Base-by-base conservation (phyloP, 2,329 filamentous ascomycete genomes). In the Aspergillus intermedius region DNA sequence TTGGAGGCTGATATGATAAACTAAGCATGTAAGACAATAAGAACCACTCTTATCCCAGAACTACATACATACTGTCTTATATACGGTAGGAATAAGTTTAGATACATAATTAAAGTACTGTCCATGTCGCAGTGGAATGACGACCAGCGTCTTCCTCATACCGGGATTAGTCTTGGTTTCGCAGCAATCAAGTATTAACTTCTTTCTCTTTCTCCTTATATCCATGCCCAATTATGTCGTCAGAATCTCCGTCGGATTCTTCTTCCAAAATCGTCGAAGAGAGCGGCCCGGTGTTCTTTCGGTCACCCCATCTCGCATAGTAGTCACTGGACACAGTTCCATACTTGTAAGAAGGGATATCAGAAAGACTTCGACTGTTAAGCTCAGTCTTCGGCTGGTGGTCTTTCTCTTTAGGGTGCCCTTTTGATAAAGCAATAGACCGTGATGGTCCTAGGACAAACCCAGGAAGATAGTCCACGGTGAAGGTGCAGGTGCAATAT, bases 401-500 rank as follows among this genome's bases (percentile, higher is more conserved):
- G 7, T 49, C 41, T 13, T 52, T 47, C 34, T 39, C 17, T 60
- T 53, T 47, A 53, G 48, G 22, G 46, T 46, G 37, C 3, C 44
- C 34, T 21, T 42, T 23, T 35, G 41, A 17, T 21, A 40, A 12
- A 17, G 37, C 22, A 40, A 15, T 10, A 15, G 37, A 12, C 15
- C 15, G 37, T 12, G 19, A 10, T 21, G 67, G 54, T 45, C 30
- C 64, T 55, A 79, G 68, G 47, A 72, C 70, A 49, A 83, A 71
- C 21, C 15, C 17, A 39, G 61, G 58, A 32, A 78, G 61, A 2
- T 75, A 56, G 1, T 79, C 73, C 4, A 78, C 74, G 46, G 87
- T 64, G 49, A 78, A 60, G 49, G 71, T 73, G 49, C 82, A 84
- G 15, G 75, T 73, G 46, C 80, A 68, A 59, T 80, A 77, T 40